phyloP scores from a whole-genome alignment of 768 basidiomycete species.

The Pleurotus citrinopileatus region DNA sequence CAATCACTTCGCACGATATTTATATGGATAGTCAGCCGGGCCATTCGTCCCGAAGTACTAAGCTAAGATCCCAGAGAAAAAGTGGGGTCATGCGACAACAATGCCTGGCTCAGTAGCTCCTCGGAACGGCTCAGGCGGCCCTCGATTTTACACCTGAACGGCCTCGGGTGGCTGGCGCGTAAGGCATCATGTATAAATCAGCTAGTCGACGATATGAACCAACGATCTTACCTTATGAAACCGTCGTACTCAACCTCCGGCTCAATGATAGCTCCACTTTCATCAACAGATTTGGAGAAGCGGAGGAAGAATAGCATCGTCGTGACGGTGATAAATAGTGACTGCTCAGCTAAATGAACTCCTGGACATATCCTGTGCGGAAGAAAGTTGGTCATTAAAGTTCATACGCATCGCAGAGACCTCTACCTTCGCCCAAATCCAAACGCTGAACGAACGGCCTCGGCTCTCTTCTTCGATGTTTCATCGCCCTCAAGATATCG shows the following conservation, averaged over 20 bases:
- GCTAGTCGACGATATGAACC: not conserved
- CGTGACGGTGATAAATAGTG: slow-evolving; percentile 12
- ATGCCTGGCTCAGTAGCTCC: not conserved
- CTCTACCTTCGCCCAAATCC: slow-evolving; percentile 20
- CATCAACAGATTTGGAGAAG: slow-evolving; percentile 1
- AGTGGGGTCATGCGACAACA: not conserved
- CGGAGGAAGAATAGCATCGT: slow-evolving; percentile 9
- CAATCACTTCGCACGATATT: not conserved
- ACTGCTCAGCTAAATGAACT: slow-evolving; percentile 15
- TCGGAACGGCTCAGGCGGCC: slow-evolving; percentile 20
- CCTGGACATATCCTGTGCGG: slow-evolving; percentile 16
- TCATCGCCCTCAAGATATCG: slow-evolving; percentile 17
- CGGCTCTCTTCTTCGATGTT: not conserved
- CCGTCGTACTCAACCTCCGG: slow-evolving; percentile 5
- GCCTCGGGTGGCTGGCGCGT: not conserved
- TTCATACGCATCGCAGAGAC: not conserved
- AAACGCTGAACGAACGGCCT: slow-evolving; percentile 17
- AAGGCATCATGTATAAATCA: not conserved
- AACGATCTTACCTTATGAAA: slow-evolving; percentile 1
- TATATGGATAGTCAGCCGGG: not conserved
- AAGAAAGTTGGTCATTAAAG: not conserved
- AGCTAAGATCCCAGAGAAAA: no score
- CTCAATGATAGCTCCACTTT: not conserved
- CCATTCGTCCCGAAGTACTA: no score
- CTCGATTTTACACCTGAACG: slow-evolving; percentile 3